Percentiles rank a stretch among this genome's conserved stretches.
These are phyloP conservation scores for Reutealis trisperma DNA, from an alignment of 345 rosid genomes.

Conservation along the genomic window DNA sequence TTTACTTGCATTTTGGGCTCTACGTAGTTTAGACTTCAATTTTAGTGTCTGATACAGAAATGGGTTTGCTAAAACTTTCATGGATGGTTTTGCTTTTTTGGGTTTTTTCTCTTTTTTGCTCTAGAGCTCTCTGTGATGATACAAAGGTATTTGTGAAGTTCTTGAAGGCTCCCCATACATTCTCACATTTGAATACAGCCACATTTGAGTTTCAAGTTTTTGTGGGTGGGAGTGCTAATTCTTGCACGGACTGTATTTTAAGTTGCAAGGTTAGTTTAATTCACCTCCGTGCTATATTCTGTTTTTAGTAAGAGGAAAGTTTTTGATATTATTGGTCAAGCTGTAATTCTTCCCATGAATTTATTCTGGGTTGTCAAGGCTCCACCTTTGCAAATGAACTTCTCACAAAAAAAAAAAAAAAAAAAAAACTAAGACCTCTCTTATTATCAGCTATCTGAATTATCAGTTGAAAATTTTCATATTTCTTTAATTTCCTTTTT, in stretches of 20 bases:
- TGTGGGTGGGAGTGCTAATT: conserved; percentile 41
- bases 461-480: neutral
- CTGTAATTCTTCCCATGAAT: neutral
- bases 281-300: conserved; percentile 10
- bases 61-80: conserved; percentile 44
- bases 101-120: conserved; percentile 36
- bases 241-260: conserved; percentile 59
- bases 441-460: neutral
- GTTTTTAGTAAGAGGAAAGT: neutral
- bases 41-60: conserved; percentile 27
- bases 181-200: conserved; percentile 61
- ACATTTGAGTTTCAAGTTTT: conserved; percentile 65
- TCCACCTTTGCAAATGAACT: neutral
- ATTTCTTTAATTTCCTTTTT: neutral
- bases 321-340: neutral
- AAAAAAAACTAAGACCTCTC: too few relatives aligned
- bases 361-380: neutral
- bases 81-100: conserved; percentile 43
- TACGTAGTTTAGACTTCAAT: conserved; percentile 3
- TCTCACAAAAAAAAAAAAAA: neutral
- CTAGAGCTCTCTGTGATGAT: conserved; percentile 37
- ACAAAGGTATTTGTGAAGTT: conserved; percentile 57
- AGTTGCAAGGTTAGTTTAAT: conserved; percentile 66
- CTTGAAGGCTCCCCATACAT: conserved; percentile 58
- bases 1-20: conserved; percentile 20